A percentile compares a stretch with the other conserved stretches of the same genome.
Evolutionary conservation across 192 early-diverging fungal genomes (phyloP).

Genomic region (Mortierella claussenii): DNA sequence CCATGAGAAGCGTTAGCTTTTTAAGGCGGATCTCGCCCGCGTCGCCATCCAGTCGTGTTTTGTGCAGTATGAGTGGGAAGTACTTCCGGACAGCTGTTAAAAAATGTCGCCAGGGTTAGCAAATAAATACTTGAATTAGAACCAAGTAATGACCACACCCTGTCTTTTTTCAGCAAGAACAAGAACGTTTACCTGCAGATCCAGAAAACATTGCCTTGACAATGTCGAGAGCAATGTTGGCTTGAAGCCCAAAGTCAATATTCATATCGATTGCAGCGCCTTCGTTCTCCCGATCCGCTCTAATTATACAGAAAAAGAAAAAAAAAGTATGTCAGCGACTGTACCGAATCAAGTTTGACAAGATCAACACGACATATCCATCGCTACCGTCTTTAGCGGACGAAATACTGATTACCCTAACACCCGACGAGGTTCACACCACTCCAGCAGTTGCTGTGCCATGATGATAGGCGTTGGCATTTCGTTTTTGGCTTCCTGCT

Average conservation of each 20-base stretch:
- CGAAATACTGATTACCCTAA: slow-evolving; percentile 62
- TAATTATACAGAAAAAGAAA: too few relatives aligned
- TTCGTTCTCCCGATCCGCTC: slow-evolving; percentile 40
- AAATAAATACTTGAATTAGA: not conserved
- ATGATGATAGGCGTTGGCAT: slow-evolving; percentile 71
- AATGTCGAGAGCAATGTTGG: slow-evolving; percentile 70
- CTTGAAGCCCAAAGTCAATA: slow-evolving; percentile 63
- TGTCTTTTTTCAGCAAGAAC: too few relatives aligned
- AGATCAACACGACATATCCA: too few relatives aligned
- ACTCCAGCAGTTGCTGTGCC: slow-evolving; percentile 79
- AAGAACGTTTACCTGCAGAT: slow-evolving; percentile 40
- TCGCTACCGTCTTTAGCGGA: too few relatives aligned
- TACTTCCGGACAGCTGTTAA: slow-evolving; percentile 65
- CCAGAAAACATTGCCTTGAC: slow-evolving; percentile 64
- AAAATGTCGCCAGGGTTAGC: too few relatives aligned
- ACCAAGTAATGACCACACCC: too few relatives aligned
- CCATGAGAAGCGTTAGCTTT: slow-evolving; percentile 46
- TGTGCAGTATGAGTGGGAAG: slow-evolving; percentile 70
- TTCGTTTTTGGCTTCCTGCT: slow-evolving; percentile 33
- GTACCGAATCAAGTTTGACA: not conserved
- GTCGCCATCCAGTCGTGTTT: slow-evolving; percentile 61
- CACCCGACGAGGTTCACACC: slow-evolving; percentile 79
- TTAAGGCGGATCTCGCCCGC: slow-evolving; percentile 51
- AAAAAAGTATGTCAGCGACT: not conserved
- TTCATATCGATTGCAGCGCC: slow-evolving; percentile 21